Base-by-base conservation (phyloP, 768 basidiomycete species). In the Russula abietina region DNA sequence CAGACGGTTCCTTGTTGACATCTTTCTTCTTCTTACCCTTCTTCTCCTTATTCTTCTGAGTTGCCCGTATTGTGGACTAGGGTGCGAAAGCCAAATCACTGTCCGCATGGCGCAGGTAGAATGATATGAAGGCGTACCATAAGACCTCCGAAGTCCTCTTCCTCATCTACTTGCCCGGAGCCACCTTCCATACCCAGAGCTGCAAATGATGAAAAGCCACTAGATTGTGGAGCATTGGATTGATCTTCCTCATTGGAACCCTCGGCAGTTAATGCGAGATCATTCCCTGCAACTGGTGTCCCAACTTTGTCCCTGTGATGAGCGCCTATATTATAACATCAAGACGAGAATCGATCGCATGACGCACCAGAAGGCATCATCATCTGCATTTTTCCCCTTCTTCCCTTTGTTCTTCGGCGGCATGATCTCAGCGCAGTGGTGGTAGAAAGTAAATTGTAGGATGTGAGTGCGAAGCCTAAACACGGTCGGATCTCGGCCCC, bases 361-460 rank as follows among this genome's bases (percentile, higher is more conserved):
- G 16, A 62, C 78, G 38, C 54, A 91, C 93, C 93, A 96, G 76
- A 82, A 89, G 43, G 83, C 86, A 69, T 92, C 91, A 66, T 95
- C 92, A 68, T 88, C 85, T 49, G 78, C 79, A 69, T 85, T 88
- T 77, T 93, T 93, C 33, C 81, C 84, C 70, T 93, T 95, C 79
- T 95, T 96, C 67, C 88, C 93, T 72, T 92, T 92, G 72, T 79
- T 81, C 72, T 87, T 87, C 32, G 86, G 85, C 36, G 86, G 77
- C 82, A 84, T 83, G 32, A 26, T 51, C 1, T 57, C 32, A n/a
- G 55, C 22, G 45, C 41, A 36, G 50, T 53, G n/a, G 28, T 19
- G 41, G 41, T 36, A 45, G 28, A 24, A 32, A 28, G 61, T n/a
- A 33, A 50, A 30, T 26, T 54, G 51, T 43, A 33, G 41, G 28